Evolutionary conservation across 208 protist species (phyloP), one percentile per base, ranked within the genome.

Genomic region (Acanthamoeba culbertsoni): DNA sequence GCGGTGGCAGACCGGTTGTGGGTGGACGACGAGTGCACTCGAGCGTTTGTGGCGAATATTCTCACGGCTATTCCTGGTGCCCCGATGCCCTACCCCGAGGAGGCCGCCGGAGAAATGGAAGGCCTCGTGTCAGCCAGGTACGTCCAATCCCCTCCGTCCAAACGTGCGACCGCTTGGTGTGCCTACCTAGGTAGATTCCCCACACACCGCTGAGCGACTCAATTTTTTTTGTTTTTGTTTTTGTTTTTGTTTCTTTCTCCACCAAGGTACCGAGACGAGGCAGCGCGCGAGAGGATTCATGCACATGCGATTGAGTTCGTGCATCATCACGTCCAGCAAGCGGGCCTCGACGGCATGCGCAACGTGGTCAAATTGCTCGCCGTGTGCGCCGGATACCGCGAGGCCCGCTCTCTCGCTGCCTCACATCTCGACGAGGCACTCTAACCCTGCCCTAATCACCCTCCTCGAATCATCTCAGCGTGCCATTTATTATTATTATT

Each of bases 21-120:
- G 86, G 86, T 92, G 1, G 86, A 92, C 33, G 86, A 92, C 59
- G 86, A 92, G 43, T 75, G 45, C 42, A 92, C 43, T 20, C 35
- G 45, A 5, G 55, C 53, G 1, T 92, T 92, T 33, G 86, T 92
- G 37, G 57, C 51, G 28, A 92, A 92, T 37, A 73, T 92, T 10
- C 62, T 75, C 2, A 92, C 86, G 5, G 51, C 57, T 33, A 75
- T 92, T 40, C 86, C 86, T 3, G 57, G 53, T 57, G 43, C 86
- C 37, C 62, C 45, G 35, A 6, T 55, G 8, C 68, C 68, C 37
- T 79, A 79, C 23, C 68, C 68, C 68, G 68, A 79, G 37, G 68
- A 79, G 23, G 68, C 28, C 33, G 68, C 68, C 4, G 8, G 23
- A 16, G 68, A 79, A 6, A 79, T 79, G 68, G 68, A 79, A n/a